Conservation (phyloP, 2,329 filamentous ascomycete species). For the Exutisphaerella laricina region DNA sequence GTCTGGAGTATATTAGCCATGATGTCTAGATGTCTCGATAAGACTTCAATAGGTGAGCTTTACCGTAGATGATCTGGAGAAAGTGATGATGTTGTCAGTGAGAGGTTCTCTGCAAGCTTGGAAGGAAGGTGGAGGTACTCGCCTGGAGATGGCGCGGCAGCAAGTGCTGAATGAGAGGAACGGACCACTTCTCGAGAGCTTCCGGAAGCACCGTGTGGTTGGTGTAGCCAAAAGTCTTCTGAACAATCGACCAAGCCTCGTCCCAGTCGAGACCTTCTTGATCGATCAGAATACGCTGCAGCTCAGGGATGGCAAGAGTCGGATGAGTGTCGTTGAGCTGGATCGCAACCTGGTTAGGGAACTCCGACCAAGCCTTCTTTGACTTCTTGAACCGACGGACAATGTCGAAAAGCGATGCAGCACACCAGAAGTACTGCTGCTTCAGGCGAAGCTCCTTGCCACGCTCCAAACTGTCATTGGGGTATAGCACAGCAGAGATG, state of each 20-base stretch:
- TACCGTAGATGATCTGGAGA: slow-evolving; percentile 89
- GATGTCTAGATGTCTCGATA: background rate
- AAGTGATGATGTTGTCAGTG: too few species aligned
- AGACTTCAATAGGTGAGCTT: background rate
- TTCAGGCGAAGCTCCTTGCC: slow-evolving; percentile 97
- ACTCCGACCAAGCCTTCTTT: slow-evolving; percentile 82
- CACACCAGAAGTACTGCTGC: slow-evolving; percentile 99
- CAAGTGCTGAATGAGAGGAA: slow-evolving; percentile 84
- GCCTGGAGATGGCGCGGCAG: slow-evolving; percentile 72
- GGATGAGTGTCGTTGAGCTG: slow-evolving; percentile 98
- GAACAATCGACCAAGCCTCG: slow-evolving; percentile 70
- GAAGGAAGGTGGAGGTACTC: too few species aligned
- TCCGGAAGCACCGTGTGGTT: slow-evolving; percentile 98
- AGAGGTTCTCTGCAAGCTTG: too few species aligned
- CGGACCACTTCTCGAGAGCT: slow-evolving; percentile 97
- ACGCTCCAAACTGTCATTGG: slow-evolving; percentile 93
- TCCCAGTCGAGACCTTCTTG: slow-evolving; percentile 90
- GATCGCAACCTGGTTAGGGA: slow-evolving; percentile 91
- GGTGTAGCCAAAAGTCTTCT: slow-evolving; percentile 79
- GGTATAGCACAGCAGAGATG: slow-evolving; percentile 94
- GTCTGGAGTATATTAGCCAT: slow-evolving; percentile 36
- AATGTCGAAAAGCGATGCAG: slow-evolving; percentile 92
- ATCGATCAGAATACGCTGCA: slow-evolving; percentile 88
- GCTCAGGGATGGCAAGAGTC: slow-evolving; percentile 89
- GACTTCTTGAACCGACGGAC: slow-evolving; percentile 98